Conservation (phyloP, 1,284 basidiomycete species). For the Neonothopanus nambi region DNA sequence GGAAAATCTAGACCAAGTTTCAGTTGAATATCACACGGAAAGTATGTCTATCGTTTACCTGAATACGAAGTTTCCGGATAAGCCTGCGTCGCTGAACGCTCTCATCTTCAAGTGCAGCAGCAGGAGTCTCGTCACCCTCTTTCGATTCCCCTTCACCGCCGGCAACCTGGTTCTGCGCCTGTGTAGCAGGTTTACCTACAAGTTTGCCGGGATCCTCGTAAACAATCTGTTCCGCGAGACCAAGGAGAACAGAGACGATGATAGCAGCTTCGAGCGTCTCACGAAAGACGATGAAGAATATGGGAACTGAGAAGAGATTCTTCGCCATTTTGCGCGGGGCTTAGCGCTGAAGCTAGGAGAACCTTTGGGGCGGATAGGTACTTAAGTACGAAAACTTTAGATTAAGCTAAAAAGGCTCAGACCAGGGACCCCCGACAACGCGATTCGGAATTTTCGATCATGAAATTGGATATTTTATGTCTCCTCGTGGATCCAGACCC, state of each 20-base stretch:
- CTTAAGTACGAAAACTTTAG: too few species aligned
- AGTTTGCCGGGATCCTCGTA: slow-evolving; percentile 37
- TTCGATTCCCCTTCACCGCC: background rate
- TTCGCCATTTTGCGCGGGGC: slow-evolving; percentile 45
- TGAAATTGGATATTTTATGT: background rate
- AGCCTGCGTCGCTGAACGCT: slow-evolving; percentile 39
- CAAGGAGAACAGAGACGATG: slow-evolving; percentile 85
- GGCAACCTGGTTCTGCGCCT: slow-evolving; percentile 20
- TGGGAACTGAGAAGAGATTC: slow-evolving; percentile 75
- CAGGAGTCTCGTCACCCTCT: slow-evolving; percentile 8
- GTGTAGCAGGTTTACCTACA: slow-evolving; percentile 17
- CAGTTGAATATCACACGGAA: background rate
- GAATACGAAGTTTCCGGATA: slow-evolving; percentile 62
- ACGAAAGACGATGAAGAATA: slow-evolving; percentile 89
- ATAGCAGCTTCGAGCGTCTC: slow-evolving; percentile 89
- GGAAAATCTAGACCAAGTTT: slow-evolving; percentile 62
- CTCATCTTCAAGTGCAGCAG: slow-evolving; percentile 29
- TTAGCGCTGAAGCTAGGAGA: too few species aligned
- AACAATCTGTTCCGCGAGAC: slow-evolving; percentile 81
- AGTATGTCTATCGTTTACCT: slow-evolving; percentile 43
- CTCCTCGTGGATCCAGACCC: slow-evolving; percentile 10
- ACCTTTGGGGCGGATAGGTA: too few species aligned
- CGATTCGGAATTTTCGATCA: too few species aligned
- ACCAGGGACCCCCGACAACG: too few species aligned
- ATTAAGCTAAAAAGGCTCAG: too few species aligned